A percentile compares a stretch with the other conserved stretches of the same genome.
Conservation (phyloP, 129 eudicot species). For the Tagetes erecta region DNA sequence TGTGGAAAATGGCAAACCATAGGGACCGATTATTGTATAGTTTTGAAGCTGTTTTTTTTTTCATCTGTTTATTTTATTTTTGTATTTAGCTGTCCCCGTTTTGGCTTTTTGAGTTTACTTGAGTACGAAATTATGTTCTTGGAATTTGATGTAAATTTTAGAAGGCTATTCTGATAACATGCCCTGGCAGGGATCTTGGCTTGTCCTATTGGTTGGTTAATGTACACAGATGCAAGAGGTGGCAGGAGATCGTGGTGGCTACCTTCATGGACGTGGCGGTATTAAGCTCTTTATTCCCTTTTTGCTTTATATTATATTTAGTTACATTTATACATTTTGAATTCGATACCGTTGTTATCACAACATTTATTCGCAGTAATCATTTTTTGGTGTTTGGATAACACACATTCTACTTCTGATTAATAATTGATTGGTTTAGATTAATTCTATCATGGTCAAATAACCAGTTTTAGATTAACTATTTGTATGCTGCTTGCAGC, state of each 20-base stretch:
- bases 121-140: background rate
- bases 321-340: background rate
- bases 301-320: background rate
- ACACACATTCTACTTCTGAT: background rate
- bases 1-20: background rate
- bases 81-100: no score
- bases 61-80: no score
- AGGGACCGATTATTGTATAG: no score
- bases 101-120: no score
- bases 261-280: constrained; percentile 99
- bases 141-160: constrained; percentile 2
- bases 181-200: constrained; percentile 99
- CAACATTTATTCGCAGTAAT: background rate
- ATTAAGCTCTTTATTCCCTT: constrained; percentile 22
- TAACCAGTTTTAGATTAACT: background rate
- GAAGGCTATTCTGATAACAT: constrained; percentile 75
- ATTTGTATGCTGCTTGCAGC: background rate
- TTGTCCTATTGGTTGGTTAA: constrained; percentile 70
- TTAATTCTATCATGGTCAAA: background rate
- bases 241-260: constrained; percentile 99
- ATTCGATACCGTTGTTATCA: background rate
- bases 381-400: background rate
- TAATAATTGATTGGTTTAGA: no score
- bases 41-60: no score
- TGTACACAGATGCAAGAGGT: constrained; percentile 98